phyloP scores from a whole-genome alignment of 495 filamentous ascomycete species.

The Podospora pseudocomata region DNA sequence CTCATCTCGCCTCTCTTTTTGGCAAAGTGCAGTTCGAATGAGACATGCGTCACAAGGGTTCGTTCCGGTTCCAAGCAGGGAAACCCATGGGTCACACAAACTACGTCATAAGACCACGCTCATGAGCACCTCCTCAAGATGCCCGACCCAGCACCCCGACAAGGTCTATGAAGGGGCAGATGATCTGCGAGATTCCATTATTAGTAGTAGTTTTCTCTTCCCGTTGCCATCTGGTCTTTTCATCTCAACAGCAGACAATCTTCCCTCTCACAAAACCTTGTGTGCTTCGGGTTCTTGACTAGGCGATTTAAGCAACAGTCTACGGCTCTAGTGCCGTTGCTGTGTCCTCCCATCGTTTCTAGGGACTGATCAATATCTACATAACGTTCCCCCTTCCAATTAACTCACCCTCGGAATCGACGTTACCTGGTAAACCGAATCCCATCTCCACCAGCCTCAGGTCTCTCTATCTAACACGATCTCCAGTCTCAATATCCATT shows the following conservation, averaged over 20 bases:
- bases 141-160: background rate
- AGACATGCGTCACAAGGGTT: background rate
- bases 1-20: background rate
- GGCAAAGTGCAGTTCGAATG: background rate
- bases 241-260: background rate
- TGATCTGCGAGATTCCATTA: background rate
- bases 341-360: background rate
- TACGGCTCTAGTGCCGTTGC: background rate
- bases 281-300: background rate
- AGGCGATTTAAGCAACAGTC: background rate
- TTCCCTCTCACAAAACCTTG: background rate
- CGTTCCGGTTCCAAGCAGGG: background rate
- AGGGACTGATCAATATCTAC: background rate
- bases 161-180: background rate
- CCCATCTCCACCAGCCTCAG: background rate
- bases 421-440: background rate
- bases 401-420: background rate
- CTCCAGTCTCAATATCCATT: background rate
- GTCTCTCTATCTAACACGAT: background rate
- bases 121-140: background rate
- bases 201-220: background rate
- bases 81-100: background rate
- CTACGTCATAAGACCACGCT: constrained; percentile 2
- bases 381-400: background rate
- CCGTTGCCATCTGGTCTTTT: background rate